Evolutionary conservation across 73 alveolate genomes (phyloP), one percentile per base, ranked within the genome.

Genomic region (Paramecium sexaurelia): DNA sequence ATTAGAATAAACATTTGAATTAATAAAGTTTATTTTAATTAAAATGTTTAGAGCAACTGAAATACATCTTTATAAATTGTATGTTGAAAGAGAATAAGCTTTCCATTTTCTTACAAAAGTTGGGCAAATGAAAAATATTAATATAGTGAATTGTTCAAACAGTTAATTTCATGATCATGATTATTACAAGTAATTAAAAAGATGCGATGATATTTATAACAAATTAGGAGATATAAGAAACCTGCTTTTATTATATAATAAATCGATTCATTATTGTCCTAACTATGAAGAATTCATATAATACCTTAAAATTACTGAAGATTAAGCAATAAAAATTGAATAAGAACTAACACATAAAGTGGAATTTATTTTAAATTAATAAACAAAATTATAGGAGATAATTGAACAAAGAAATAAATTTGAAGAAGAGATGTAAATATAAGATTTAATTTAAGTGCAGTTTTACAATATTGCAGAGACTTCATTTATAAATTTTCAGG

Each of bases 1-100:
- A 61, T 24, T 61, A 10, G 40, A 57, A 57, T 57, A 17, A 24
- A 61, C 39, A 29, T 26, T 22, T 61, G 83, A 61, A 61, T 29
- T 61, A 29, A 32, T 61, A 29, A 61, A 61, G 39, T 61, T 29
- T 61, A 29, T 61, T 61, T 61, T 29, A 61, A 61, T 32, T 61
- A 61, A 37, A 41, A 78, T 78, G 90, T 78, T 78, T 43, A 78
- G 90, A 22, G 75, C 90, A 17, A 43, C 43, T n/a, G 73, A 37
- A 78, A 24, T 78, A 33, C 90, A 78, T 78, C 71, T 78, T 5
- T 78, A 78, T 43, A 78, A 78, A 24, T 7, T 78, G 1, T 22
- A 17, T 29, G 90, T 78, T 22, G 19, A 39, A 33, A 37, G 90
- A 33, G 90, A 78, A 33, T 43, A 39, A 24, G 90, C 75, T 17